Conservation (phyloP, 768 basidiomycete genomes). For the Serpula lacrymans region DNA sequence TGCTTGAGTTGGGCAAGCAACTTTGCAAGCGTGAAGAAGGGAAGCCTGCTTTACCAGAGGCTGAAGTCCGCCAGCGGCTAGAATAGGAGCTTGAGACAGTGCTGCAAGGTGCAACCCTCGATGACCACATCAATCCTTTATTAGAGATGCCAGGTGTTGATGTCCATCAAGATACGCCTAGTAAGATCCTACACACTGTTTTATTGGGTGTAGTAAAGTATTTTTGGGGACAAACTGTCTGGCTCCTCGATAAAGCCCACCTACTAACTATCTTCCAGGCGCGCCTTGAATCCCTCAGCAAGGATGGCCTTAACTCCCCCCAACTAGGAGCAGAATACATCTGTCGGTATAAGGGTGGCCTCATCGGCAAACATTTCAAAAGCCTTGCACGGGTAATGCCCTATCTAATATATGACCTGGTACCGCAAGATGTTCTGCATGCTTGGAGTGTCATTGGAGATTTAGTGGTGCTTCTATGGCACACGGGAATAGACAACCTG, state of each 20-base stretch:
- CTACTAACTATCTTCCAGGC: constrained; percentile 17
- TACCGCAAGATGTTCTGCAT: constrained; percentile 15
- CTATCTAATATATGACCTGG: constrained; percentile 28
- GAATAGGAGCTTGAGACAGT: too few relatives aligned
- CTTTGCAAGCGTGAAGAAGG: too few relatives aligned
- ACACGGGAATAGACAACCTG: constrained; percentile 34
- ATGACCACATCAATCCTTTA: neutral
- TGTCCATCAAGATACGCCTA: constrained; percentile 29
- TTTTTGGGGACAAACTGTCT: constrained; percentile 22
- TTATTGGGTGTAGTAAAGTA: constrained; percentile 35
- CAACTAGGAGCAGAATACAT: constrained; percentile 29
- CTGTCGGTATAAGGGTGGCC: constrained; percentile 21
- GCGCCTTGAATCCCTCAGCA: constrained; percentile 18
- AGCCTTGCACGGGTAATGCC: constrained; percentile 27
- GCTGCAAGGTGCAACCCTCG: too few relatives aligned
- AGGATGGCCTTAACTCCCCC: constrained; percentile 22
- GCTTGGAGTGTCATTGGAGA: constrained; percentile 31
- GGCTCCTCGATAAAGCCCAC: constrained; percentile 20
- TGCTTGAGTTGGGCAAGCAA: too few relatives aligned
- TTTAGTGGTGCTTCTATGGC: constrained; percentile 38
- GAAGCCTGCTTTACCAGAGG: too few relatives aligned
- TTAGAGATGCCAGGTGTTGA: constrained; percentile 18
- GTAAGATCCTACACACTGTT: constrained; percentile 31
- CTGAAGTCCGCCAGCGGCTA: too few relatives aligned
- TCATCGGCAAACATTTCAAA: constrained; percentile 33